These are phyloP conservation scores for Gonium pectorale DNA, from an alignment of 139 green algal species.

Conservation along the genomic window DNA sequence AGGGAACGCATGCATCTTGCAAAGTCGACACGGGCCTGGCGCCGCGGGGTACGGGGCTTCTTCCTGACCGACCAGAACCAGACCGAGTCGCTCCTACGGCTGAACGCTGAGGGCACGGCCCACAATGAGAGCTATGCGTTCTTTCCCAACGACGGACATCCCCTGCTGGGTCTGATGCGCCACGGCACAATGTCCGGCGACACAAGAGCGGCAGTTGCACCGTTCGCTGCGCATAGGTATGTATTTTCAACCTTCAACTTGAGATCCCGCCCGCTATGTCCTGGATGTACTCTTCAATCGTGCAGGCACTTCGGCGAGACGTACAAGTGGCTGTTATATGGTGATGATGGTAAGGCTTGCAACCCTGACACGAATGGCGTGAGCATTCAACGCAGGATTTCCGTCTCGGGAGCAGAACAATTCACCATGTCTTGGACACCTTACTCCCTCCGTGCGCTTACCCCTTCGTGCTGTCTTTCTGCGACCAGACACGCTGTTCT, in stretches of 20 bases:
- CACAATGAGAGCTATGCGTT: constrained; percentile 21
- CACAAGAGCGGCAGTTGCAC: constrained; percentile 34
- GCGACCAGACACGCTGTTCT: constrained; percentile 42
- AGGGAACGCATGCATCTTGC: constrained; percentile 23
- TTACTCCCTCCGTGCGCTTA: too few species aligned
- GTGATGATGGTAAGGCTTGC: constrained; percentile 48
- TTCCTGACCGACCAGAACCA: constrained; percentile 22
- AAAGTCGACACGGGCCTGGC: constrained; percentile 14
- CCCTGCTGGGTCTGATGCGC: neutral
- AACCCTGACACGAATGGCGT: too few species aligned
- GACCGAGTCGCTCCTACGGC: neutral
- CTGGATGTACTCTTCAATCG: neutral
- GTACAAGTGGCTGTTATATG: constrained; percentile 62
- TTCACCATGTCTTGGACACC: too few species aligned
- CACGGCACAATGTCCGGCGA: constrained; percentile 31
- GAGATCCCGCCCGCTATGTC: neutral
- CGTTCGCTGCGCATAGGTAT: constrained; percentile 35
- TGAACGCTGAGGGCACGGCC: constrained; percentile 3
- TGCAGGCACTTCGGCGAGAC: constrained; percentile 46
- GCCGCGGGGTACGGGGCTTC: constrained; percentile 6
- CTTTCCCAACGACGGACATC: constrained; percentile 15
- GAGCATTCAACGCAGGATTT: neutral
- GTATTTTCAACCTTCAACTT: neutral
- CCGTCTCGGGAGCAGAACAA: neutral
- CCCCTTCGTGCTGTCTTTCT: neutral